Evolutionary conservation across 441 rosid species (phyloP), one percentile per base, ranked within the genome.

Genomic region (Euphorbia celastroides): DNA sequence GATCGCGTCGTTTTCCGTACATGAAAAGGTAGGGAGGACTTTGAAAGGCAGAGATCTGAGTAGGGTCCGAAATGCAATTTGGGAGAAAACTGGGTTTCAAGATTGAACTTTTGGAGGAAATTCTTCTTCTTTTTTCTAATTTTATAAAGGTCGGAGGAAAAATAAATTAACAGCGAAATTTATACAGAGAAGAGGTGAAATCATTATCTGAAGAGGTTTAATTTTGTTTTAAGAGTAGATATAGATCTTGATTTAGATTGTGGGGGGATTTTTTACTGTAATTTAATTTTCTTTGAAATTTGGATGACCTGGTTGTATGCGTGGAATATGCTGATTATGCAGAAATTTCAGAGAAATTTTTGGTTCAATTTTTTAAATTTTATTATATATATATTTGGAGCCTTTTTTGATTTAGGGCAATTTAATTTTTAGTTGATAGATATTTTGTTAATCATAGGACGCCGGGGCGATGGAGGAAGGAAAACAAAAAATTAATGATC

Each of bases 71-170:
- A 88, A 90, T 73, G 83, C 96, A 26, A 85, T 90, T 41, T 90
- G 96, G 96, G 86, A 86, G 70, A 89, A 81, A 76, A 90, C 90
- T 36, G 98, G 98, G 63, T 88, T 88, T 64, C 71, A 90, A 65
- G 98, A 94, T 32, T 92, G 73, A 34, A 48, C 38, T 36, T 0
- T 41, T 20, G 17, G 28, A 38, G n/a, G 7, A 55, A 57, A 31
- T n/a, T n/a, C n/a, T n/a, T n/a, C 9, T n/a, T 16, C 13, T 9
- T 34, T 34, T 34, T 34, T 34, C 38, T 34, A 9, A 34, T 34
- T 10, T 11, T 64, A 60, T 60, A 57, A 71, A 74, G 62, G 42
- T 75, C 69, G 59, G 51, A 32, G 66, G 72, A 58, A 58, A 41
- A 61, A 61, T 25, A 61, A 60, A 28, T 59, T 59, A 51, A 60